Percentiles rank a stretch among this genome's conserved stretches.
These are phyloP conservation scores for Hygrophoropsis aurantiaca DNA, from an alignment of 768 basidiomycete species.

Conservation along the genomic window DNA sequence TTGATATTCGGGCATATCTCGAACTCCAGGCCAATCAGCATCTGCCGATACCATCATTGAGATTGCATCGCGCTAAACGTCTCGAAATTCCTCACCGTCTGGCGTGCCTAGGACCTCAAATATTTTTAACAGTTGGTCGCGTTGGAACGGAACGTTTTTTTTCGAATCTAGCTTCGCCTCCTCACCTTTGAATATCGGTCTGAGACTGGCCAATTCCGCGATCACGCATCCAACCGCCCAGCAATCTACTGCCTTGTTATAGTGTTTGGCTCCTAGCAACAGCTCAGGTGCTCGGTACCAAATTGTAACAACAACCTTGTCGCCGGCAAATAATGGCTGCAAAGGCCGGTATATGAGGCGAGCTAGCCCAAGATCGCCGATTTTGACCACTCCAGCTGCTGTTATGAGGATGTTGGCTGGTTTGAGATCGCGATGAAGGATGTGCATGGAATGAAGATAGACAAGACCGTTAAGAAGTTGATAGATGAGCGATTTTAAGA, in stretches of 20 bases:
- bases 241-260: slow-evolving; percentile 93
- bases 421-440: slow-evolving; percentile 96
- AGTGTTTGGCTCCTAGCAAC: slow-evolving; percentile 94
- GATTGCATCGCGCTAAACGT: not conserved
- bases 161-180: slow-evolving; percentile 97
- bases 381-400: slow-evolving; percentile 86
- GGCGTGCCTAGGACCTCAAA: slow-evolving; percentile 93
- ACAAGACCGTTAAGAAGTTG: slow-evolving; percentile 93
- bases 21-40: slow-evolving; percentile 83
- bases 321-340: slow-evolving; percentile 87
- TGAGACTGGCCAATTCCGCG: slow-evolving; percentile 88
- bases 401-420: slow-evolving; percentile 98
- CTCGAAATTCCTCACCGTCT: slow-evolving; percentile 53
- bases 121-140: slow-evolving; percentile 94
- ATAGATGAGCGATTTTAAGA: slow-evolving; percentile 91
- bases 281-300: slow-evolving; percentile 99
- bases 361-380: slow-evolving; percentile 96
- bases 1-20: slow-evolving; percentile 85
- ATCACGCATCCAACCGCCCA: slow-evolving; percentile 99
- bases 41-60: slow-evolving; percentile 43
- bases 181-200: slow-evolving; percentile 99
- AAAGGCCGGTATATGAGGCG: slow-evolving; percentile 89
- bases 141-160: slow-evolving; percentile 96
- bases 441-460: slow-evolving; percentile 93
- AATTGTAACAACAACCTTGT: slow-evolving; percentile 99